Conservation (phyloP, 305 asterid genomes). For the Fraxinus floribunda region DNA sequence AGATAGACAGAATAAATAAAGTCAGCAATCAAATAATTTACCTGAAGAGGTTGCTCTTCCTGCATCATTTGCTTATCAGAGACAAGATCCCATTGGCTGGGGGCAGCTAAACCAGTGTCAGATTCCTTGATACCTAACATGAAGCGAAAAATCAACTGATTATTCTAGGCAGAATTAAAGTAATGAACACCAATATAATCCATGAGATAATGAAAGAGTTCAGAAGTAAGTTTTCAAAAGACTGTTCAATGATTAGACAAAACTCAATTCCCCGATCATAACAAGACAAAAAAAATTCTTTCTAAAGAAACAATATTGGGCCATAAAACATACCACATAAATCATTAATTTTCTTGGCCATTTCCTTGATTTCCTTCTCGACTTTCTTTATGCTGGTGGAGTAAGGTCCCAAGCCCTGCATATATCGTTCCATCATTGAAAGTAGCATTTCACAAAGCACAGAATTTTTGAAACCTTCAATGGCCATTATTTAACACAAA, state of each 20-base stretch:
- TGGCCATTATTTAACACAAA: conserved; percentile 9
- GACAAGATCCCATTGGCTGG: conserved; percentile 97
- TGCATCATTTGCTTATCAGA: conserved; percentile 99
- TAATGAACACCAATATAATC: neutral
- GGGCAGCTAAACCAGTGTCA: conserved; percentile 94
- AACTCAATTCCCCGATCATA: neutral
- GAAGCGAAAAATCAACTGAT: neutral
- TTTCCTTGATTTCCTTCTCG: conserved; percentile 88
- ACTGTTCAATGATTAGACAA: neutral
- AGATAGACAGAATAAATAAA: neutral
- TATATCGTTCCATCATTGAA: conserved; percentile 11
- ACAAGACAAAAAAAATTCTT: neutral
- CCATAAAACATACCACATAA: conserved; percentile 57
- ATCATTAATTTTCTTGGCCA: conserved; percentile 90
- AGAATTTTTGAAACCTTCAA: neutral
- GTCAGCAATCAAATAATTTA: conserved; percentile 12
- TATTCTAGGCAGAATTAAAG: neutral
- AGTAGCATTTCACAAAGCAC: neutral
- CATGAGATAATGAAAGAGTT: neutral
- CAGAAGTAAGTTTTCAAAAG: neutral
- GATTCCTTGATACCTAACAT: conserved; percentile 91
- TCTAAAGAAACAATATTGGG: neutral
- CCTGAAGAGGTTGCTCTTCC: conserved; percentile 92
- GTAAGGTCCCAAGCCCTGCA: conserved; percentile 90
- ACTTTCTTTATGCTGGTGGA: conserved; percentile 70